Base-by-base conservation (phyloP, 2,329 filamentous ascomycete genomes). In the Exophiala viscosa region DNA sequence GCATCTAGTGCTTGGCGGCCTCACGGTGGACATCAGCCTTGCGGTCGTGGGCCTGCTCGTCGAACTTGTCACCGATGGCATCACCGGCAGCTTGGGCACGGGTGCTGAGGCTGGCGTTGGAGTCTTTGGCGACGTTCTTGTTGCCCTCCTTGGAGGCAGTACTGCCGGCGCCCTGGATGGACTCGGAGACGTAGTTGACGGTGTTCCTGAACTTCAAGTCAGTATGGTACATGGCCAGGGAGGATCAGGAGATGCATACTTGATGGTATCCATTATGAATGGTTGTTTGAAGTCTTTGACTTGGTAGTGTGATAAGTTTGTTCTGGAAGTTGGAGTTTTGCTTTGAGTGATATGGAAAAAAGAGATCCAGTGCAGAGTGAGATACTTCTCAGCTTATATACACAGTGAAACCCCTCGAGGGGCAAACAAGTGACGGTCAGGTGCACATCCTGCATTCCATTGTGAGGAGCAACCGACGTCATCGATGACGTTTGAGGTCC, bases 161-260 rank as follows among this genome's bases (percentile, higher is more conserved):
- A 58, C 73, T 72, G 57, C 74, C 66, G 58, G 76, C 75, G 67
- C 83, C 73, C 76, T 85, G 76, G 66, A 83, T 70, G 64, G 74
- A 72, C 78, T 86, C 84, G 61, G 79, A 71, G 72, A 86, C 81
- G 80, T 86, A 86, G 80, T 85, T 85, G 73, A 74, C 82, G 67
- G 80, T 81, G 74, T 86, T 82, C 78, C 59, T 62, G 49, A 6
- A n/a, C 34, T n/a, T 5, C 5, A 9, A 36, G 49, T 56, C 39
- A 54, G 45, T 17, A 32, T 48, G 8, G 41, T 40, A 36, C 18
- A 1, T 15, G n/a, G 17, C 32, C 9, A 44, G 5, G 3, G 11
- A 28, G 33, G 9, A 17, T 9, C 13, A 7, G n/a, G 23, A 31
- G 17, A 34, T 36, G 46, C 60, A 10, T 52, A 62, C 60, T 62